Conservation (phyloP, 129 eudicot species). For the Escallonia rubra region DNA sequence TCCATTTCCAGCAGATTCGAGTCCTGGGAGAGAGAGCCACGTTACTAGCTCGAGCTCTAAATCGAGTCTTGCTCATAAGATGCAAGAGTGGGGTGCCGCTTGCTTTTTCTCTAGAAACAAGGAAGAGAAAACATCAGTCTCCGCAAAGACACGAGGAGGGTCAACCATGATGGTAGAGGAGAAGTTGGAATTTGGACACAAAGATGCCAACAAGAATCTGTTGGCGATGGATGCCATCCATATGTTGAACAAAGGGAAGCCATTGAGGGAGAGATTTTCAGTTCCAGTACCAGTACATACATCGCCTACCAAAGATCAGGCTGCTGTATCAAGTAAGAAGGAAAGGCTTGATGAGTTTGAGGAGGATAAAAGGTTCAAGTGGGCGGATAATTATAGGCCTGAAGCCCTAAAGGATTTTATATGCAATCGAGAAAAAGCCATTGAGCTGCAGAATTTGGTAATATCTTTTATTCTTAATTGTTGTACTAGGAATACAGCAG, state of each 20-base stretch:
- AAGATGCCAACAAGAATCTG: not conserved
- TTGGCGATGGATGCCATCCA: not conserved
- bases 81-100: slow-evolving; percentile 51
- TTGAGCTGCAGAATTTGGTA: slow-evolving; percentile 39
- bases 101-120: slow-evolving; percentile 33
- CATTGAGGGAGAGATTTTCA: slow-evolving; percentile 86
- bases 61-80: slow-evolving; percentile 37
- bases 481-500: too few species aligned
- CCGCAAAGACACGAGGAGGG: slow-evolving; percentile 3
- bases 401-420: slow-evolving; percentile 42
- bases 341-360: slow-evolving; percentile 18
- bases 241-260: slow-evolving; percentile 35
- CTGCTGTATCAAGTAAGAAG: slow-evolving; percentile 12
- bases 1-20: not conserved
- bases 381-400: slow-evolving; percentile 75
- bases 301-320: slow-evolving; percentile 4
- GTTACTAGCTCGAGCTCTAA: slow-evolving; percentile 39
- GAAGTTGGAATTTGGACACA: not conserved
- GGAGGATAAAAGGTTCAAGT: slow-evolving; percentile 31
- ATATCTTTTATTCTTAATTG: not conserved
- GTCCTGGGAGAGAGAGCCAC: slow-evolving; percentile 39
- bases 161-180: not conserved
- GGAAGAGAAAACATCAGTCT: slow-evolving; percentile 20
- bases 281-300: slow-evolving; percentile 19
- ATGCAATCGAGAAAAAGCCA: slow-evolving; percentile 57